Percentiles rank a stretch among this genome's conserved stretches.
Conservation (phyloP, 2,329 filamentous ascomycete genomes). For the Teratosphaeria viscida region DNA sequence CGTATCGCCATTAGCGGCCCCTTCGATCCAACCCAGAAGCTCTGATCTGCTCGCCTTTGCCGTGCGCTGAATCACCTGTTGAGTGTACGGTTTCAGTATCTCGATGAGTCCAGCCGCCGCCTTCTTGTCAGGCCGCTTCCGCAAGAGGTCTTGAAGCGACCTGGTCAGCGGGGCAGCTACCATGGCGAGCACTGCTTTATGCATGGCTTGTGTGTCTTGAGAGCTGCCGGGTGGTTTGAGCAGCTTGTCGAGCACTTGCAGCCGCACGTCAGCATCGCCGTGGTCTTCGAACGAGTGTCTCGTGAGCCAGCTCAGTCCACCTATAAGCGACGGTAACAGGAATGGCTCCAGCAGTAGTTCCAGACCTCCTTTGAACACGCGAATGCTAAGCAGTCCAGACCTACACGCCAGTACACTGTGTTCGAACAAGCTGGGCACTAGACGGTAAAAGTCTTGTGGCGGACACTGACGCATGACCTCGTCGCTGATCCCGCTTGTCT, state of each 20-base stretch:
- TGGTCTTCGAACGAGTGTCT: slow-evolving; percentile 57
- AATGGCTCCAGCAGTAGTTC: slow-evolving; percentile 76
- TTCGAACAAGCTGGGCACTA: slow-evolving; percentile 66
- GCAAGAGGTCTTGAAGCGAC: slow-evolving; percentile 55
- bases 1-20: not conserved
- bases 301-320: slow-evolving; percentile 61
- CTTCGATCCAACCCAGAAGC: slow-evolving; percentile 3
- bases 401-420: slow-evolving; percentile 63
- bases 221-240: slow-evolving; percentile 61
- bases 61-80: not conserved
- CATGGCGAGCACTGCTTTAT: slow-evolving; percentile 60
- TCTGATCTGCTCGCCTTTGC: slow-evolving; percentile 32
- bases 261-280: slow-evolving; percentile 55
- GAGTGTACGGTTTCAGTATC: slow-evolving; percentile 51
- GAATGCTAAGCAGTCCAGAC: slow-evolving; percentile 54
- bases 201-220: slow-evolving; percentile 60
- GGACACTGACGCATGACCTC: slow-evolving; percentile 73
- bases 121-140: slow-evolving; percentile 55
- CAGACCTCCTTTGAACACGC: slow-evolving; percentile 61
- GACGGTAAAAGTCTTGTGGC: slow-evolving; percentile 70
- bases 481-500: slow-evolving; percentile 58
- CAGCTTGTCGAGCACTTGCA: slow-evolving; percentile 63
- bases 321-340: slow-evolving; percentile 65
- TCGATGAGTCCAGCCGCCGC: slow-evolving; percentile 52
- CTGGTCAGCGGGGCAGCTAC: slow-evolving; percentile 59